Evolutionary conservation across 208 protist genomes (phyloP).

Genomic region (Crithidia mellificae): DNA sequence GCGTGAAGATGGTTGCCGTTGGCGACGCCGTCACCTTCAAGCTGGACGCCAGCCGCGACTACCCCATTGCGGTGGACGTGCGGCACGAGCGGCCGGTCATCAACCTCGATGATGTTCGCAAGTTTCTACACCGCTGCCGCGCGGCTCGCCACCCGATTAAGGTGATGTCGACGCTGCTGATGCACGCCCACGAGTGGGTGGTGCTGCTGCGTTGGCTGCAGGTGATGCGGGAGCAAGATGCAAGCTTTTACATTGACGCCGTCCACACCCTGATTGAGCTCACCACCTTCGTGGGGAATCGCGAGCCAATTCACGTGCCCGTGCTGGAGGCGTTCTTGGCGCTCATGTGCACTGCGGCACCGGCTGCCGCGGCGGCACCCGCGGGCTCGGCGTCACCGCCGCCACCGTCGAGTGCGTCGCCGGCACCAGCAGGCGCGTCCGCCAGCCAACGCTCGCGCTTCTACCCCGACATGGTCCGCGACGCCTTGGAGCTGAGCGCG

Average conservation of each 20-base stretch:
- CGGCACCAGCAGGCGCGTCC: neutral
- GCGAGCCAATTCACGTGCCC: conserved; percentile 80
- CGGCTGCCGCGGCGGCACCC: conserved; percentile 1
- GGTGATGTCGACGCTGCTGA: conserved; percentile 76
- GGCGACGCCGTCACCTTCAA: conserved; percentile 79
- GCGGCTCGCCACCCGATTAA: conserved; percentile 52
- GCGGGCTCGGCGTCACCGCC: neutral
- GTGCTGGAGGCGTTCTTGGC: conserved; percentile 69
- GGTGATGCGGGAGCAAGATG: conserved; percentile 31
- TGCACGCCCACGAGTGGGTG: conserved; percentile 78
- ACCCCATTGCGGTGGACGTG: conserved; percentile 80
- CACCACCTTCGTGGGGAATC: conserved; percentile 82
- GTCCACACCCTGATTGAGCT: conserved; percentile 77
- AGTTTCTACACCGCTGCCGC: conserved; percentile 75
- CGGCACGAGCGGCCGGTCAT: conserved; percentile 66
- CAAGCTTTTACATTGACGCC: conserved; percentile 42
- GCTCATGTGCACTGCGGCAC: conserved; percentile 20
- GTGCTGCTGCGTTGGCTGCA: conserved; percentile 65
- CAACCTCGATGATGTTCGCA: conserved; percentile 57
- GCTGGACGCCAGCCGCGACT: conserved; percentile 76
- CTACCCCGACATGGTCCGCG: conserved; percentile 64
- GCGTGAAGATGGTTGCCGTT: conserved; percentile 67
- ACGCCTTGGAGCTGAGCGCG: conserved; percentile 40
- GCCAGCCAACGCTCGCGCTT: conserved; percentile 35
- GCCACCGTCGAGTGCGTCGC: neutral